phyloP scores from a whole-genome alignment of 2,329 filamentous ascomycete species.

The Beauveria sp. region DNA sequence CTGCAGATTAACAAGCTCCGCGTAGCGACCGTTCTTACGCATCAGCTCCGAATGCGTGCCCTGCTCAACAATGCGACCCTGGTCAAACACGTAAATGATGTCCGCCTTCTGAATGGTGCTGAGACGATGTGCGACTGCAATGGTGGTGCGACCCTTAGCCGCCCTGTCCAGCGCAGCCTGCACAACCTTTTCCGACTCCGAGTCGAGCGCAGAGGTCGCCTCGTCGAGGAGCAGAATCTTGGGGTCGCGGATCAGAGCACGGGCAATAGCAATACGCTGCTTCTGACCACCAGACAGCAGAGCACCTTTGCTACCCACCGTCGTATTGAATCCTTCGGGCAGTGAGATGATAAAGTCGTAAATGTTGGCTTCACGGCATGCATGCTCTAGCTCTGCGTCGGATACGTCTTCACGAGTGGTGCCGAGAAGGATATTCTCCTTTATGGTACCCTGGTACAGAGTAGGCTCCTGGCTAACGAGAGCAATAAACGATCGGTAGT shows the following conservation, averaged over 20 bases:
- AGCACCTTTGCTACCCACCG: constrained; percentile 80
- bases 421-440: constrained; percentile 82
- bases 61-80: constrained; percentile 75
- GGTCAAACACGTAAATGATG: constrained; percentile 93
- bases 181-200: constrained; percentile 70
- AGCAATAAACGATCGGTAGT: constrained; percentile 76
- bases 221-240: constrained; percentile 80
- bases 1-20: constrained; percentile 73
- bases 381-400: constrained; percentile 66
- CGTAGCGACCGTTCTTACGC: constrained; percentile 63
- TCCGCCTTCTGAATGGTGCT: constrained; percentile 94
- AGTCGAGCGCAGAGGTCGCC: constrained; percentile 70
- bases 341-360: constrained; percentile 85
- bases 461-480: constrained; percentile 94
- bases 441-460: constrained; percentile 85
- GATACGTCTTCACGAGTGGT: constrained; percentile 57
- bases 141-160: constrained; percentile 78
- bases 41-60: constrained; percentile 72
- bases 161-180: constrained; percentile 76
- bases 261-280: constrained; percentile 87
- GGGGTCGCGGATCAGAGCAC: constrained; percentile 83
- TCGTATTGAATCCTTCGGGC: constrained; percentile 76
- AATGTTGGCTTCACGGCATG: constrained; percentile 85
- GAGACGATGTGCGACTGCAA: constrained; percentile 87
- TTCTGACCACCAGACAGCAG: constrained; percentile 89